Conservation (phyloP, 2,329 filamentous ascomycete species). For the Clathrospora elynae region DNA sequence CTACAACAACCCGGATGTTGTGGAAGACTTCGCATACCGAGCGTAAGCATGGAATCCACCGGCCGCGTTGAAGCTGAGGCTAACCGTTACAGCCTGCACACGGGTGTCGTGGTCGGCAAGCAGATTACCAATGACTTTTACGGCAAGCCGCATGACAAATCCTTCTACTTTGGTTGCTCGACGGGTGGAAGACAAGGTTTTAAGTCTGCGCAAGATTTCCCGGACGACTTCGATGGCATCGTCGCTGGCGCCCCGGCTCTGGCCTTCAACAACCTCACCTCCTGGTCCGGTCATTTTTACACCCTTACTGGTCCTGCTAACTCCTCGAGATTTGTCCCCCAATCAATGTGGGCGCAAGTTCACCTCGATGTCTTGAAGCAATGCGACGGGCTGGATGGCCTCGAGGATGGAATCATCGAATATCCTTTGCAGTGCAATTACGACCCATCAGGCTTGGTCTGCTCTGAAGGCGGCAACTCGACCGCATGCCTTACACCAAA, state of each 20-base stretch:
- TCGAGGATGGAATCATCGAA: conserved; percentile 56
- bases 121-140: conserved; percentile 50
- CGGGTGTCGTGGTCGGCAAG: conserved; percentile 47
- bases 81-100: conserved; percentile 35
- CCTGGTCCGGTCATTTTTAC: conserved; percentile 43
- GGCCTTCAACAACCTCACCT: conserved; percentile 42
- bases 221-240: conserved; percentile 48
- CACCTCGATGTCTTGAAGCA: conserved; percentile 54
- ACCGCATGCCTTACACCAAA: conserved; percentile 52
- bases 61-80: not conserved
- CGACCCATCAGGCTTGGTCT: conserved; percentile 49
- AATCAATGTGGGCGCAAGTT: conserved; percentile 47
- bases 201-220: conserved; percentile 41
- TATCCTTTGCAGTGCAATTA: conserved; percentile 54
- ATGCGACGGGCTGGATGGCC: conserved; percentile 58
- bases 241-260: conserved; percentile 44
- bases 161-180: conserved; percentile 47
- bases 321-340: conserved; percentile 49
- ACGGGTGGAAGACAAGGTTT: conserved; percentile 48
- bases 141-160: conserved; percentile 48
- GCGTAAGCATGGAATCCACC: conserved; percentile 30
- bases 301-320: conserved; percentile 30
- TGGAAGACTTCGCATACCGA: conserved; percentile 57
- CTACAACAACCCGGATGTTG: conserved; percentile 52
- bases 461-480: conserved; percentile 36